phyloP scores from a whole-genome alignment of 768 basidiomycete genomes.

The Rhodocollybia butyracea region DNA sequence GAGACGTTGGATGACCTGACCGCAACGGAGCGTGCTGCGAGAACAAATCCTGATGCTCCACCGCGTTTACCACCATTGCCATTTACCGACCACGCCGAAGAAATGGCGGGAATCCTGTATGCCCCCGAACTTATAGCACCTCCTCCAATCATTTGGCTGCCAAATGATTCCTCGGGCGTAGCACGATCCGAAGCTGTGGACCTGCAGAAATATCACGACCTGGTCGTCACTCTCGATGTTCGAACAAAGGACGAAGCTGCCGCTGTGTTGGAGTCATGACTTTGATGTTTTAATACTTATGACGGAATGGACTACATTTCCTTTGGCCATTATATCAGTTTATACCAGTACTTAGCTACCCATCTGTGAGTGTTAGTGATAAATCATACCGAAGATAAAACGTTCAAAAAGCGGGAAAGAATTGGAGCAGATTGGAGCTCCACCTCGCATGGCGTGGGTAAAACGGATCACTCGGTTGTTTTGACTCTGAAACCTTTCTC shows the following conservation, averaged over 20 bases:
- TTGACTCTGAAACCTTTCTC: too few species aligned
- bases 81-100: conserved; percentile 73
- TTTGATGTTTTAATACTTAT: too few species aligned
- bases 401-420: too few species aligned
- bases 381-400: too few species aligned
- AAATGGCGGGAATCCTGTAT: conserved; percentile 76
- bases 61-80: conserved; percentile 66
- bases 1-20: conserved; percentile 80
- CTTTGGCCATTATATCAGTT: too few species aligned
- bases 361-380: too few species aligned
- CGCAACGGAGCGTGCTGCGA: conserved; percentile 74
- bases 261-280: not conserved
- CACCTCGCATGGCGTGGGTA: too few species aligned
- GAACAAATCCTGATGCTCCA: conserved; percentile 72
- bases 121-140: conserved; percentile 80
- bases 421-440: too few species aligned
- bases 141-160: conserved; percentile 80
- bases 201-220: conserved; percentile 68
- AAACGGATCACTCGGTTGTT: too few species aligned
- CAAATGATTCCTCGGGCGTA: conserved; percentile 71
- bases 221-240: conserved; percentile 70
- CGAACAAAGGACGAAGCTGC: conserved; percentile 22
- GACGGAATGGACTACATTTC: too few species aligned
- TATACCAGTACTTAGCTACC: too few species aligned
- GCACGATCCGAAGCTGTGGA: conserved; percentile 75